phyloP scores from a whole-genome alignment of 495 filamentous ascomycete genomes.

The Penicillium macrosclerotiorum region DNA sequence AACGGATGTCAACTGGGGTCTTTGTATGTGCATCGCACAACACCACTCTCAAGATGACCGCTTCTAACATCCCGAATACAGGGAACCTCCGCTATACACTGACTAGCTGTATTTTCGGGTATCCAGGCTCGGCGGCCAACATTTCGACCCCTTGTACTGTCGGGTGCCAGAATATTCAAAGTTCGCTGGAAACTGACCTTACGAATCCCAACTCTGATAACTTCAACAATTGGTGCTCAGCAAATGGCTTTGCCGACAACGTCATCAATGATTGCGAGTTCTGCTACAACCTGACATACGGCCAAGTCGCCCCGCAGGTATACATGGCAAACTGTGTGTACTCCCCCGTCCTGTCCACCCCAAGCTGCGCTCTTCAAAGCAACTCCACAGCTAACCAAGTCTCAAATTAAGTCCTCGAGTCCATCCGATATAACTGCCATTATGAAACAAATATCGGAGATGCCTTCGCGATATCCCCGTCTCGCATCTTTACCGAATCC shows the following conservation, averaged over 20 bases:
- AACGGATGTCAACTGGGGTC: slow-evolving; percentile 58
- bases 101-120: slow-evolving; percentile 45
- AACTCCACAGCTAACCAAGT: not conserved
- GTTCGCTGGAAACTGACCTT: slow-evolving; percentile 35
- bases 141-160: slow-evolving; percentile 43
- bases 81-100: slow-evolving; percentile 52
- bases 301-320: slow-evolving; percentile 25
- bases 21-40: slow-evolving; percentile 50
- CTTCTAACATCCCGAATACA: slow-evolving; percentile 20
- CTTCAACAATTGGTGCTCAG: slow-evolving; percentile 34
- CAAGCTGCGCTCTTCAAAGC: too few species aligned
- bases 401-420: slow-evolving; percentile 42
- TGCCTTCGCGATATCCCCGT: slow-evolving; percentile 42
- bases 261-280: slow-evolving; percentile 41
- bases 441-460: slow-evolving; percentile 31
- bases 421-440: slow-evolving; percentile 50
- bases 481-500: slow-evolving; percentile 42
- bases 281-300: slow-evolving; percentile 43
- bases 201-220: slow-evolving; percentile 26
- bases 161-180: slow-evolving; percentile 34
- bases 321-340: slow-evolving; percentile 52
- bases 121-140: slow-evolving; percentile 33
- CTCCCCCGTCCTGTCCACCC: not conserved
- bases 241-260: slow-evolving; percentile 39
- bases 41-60: too few species aligned